Evolutionary conservation across 768 basidiomycete genomes (phyloP), one percentile per base, ranked within the genome.

Genomic region (Psilocybe tampanensis): DNA sequence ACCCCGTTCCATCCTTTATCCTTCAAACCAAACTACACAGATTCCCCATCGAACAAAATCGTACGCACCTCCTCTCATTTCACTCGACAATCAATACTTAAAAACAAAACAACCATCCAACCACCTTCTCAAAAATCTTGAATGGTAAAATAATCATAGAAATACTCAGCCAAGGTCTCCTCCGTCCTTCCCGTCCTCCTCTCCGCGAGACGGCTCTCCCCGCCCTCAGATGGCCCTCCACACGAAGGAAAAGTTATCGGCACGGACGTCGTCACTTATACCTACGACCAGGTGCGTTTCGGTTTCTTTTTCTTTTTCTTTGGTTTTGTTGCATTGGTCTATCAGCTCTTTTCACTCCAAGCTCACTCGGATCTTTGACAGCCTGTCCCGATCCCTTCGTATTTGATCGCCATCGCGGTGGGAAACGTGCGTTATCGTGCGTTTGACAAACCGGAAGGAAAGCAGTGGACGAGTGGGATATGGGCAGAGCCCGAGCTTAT

Each of bases 401-500:
- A 98, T 68, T 77, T 98, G n/a, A 80, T 98, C 47, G 96, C 96
- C 2, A 88, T 98, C 52, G 95, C 95, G 0, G 80, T 84, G 0
- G 95, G 95, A 1, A 89, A 96, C 66, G 73, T 97, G 2, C 80
- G 76, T 19, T 95, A 95, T 71, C 83, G 77, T 11, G 65, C 84
- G 0, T 93, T 95, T 68, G 73, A 80, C 2, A 71, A 75, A 29
- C 72, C 80, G 9, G 71, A 82, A 33, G 90, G 86, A 17, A 88
- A 83, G 61, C 66, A 76, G n/a, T 94, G 96, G 92, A 86, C 74
- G 15, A 86, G 80, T 13, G 95, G 95, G 1, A 81, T 95, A 4
- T 98, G 95, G 95, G 86, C 94, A 1, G 94, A 98, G 72, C 94
- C 94, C 0, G 86, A 89, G 63, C 69, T 88, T 26, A 81, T 97